Conservation (phyloP, 345 rosid genomes). For the Acer yangbiense region DNA sequence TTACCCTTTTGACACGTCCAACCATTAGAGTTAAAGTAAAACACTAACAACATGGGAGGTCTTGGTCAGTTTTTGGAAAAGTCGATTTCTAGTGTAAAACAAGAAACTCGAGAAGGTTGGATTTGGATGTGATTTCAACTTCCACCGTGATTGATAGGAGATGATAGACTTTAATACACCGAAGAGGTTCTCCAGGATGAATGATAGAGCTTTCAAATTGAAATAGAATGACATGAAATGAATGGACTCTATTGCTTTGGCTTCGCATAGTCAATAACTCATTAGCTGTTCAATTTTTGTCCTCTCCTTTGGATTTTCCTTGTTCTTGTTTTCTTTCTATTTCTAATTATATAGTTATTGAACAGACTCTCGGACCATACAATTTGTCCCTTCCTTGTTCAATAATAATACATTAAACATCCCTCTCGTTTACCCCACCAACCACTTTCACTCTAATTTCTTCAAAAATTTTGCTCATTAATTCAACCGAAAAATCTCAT, state of each 20-base stretch:
- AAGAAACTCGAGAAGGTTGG: no score
- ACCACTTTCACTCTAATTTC: not conserved
- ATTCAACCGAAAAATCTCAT: no score
- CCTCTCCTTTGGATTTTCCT: not conserved
- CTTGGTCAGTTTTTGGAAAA: no score
- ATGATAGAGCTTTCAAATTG: not conserved
- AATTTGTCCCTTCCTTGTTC: not conserved
- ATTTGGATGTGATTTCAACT: no score
- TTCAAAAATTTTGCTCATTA: no score
- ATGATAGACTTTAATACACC: no score
- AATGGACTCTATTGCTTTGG: not conserved
- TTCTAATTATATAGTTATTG: not conserved
- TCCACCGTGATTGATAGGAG: no score
- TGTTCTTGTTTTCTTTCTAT: not conserved
- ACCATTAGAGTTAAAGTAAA: no score
- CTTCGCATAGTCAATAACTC: not conserved
- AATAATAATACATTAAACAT: not conserved
- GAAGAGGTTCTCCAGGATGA: no score
- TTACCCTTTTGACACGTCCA: no score
- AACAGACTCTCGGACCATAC: not conserved
- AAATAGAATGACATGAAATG: not conserved
- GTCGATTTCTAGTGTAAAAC: no score
- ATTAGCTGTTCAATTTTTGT: conserved; percentile 1
- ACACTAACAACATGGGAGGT: no score
- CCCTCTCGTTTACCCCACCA: not conserved